These are phyloP conservation scores for Artemisia tridentata DNA, from an alignment of 129 eudicot species.

Conservation along the genomic window DNA sequence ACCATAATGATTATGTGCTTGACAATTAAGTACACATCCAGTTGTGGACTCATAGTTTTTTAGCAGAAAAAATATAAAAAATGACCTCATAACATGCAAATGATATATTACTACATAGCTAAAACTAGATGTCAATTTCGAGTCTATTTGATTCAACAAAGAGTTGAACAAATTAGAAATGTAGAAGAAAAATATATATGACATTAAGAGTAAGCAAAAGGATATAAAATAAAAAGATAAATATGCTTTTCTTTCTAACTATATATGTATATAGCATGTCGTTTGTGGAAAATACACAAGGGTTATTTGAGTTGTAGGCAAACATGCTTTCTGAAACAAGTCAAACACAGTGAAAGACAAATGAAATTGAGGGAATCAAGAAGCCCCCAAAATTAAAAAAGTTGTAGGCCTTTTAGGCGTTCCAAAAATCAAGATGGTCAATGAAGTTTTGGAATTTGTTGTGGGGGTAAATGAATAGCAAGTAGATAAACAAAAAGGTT, in stretches of 20 bases:
- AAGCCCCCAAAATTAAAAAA: constrained; percentile 16
- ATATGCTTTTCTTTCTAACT: no score
- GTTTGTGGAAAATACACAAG: background rate
- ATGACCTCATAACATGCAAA: no score
- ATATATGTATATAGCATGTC: background rate
- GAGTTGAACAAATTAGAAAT: no score
- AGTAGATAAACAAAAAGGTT: constrained; percentile 34
- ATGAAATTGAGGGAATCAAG: constrained; percentile 26
- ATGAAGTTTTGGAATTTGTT: constrained; percentile 36
- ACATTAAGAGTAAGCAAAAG: no score
- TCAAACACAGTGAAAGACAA: constrained; percentile 33
- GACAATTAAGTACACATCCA: constrained; percentile 7
- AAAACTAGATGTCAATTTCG: no score
- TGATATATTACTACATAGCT: no score
- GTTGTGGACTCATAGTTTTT: constrained; percentile 1
- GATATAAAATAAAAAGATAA: no score
- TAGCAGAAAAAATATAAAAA: background rate
- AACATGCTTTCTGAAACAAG: constrained; percentile 21
- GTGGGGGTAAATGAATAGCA: constrained; percentile 31
- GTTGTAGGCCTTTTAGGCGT: constrained; percentile 39
- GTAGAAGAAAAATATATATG: no score
- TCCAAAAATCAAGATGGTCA: constrained; percentile 41
- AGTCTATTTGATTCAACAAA: no score
- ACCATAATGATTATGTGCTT: constrained; percentile 14
- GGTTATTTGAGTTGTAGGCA: constrained; percentile 4